phyloP scores from a whole-genome alignment of 257 asterid species.

The Solanum paucissectum region DNA sequence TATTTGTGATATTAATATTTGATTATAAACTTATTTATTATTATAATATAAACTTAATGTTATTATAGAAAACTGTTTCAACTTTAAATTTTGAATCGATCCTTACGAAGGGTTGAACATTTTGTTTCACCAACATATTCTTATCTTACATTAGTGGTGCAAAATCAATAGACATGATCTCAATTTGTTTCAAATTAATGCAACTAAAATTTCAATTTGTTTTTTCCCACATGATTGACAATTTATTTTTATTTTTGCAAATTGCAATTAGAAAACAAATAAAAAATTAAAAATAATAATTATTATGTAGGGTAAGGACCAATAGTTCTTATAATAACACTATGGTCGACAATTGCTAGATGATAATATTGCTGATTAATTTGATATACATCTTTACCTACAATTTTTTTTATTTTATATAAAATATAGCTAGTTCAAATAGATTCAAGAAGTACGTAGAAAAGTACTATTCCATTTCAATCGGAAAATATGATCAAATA shows the following conservation, averaged over 20 bases:
- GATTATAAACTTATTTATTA: too few species aligned
- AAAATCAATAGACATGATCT: background rate
- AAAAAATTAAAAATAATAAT: background rate
- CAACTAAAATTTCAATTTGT: background rate
- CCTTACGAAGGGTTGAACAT: rapidly evolving
- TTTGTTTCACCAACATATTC: background rate
- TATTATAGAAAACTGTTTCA: too few species aligned
- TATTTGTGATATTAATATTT: background rate
- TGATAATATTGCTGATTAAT: background rate
- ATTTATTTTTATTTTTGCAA: background rate
- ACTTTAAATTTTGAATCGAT: too few species aligned
- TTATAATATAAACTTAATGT: too few species aligned
- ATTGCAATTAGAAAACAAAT: background rate
- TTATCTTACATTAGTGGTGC: background rate
- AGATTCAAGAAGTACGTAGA: background rate
- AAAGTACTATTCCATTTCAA: background rate
- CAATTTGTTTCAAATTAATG: too few species aligned
- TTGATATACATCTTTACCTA: background rate
- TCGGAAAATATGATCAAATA: too few species aligned
- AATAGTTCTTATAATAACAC: background rate
- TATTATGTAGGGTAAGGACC: background rate
- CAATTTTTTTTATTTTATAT: too few species aligned
- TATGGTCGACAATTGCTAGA: background rate
- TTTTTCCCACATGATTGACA: background rate
- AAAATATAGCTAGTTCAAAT: background rate